These are phyloP conservation scores for Brassica hybrid DNA, from an alignment of 441 rosid species.

Conservation along the genomic window DNA sequence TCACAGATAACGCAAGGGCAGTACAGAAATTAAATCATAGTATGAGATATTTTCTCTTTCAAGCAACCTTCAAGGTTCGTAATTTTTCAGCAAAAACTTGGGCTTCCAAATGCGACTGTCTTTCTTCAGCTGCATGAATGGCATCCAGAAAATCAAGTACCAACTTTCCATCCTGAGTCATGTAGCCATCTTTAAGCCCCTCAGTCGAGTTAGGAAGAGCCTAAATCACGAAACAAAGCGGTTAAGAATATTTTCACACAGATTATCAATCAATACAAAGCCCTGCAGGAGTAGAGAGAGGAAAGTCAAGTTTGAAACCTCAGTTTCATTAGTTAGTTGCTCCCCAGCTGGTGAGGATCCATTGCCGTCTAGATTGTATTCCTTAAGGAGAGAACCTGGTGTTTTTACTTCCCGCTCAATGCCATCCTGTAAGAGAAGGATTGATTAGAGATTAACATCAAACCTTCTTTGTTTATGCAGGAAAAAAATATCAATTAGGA, in stretches of 20 bases:
- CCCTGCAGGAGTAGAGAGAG: slow-evolving; percentile 9
- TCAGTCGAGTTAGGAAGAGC: slow-evolving; percentile 54
- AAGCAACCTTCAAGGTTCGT: slow-evolving; percentile 72
- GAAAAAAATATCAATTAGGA: slow-evolving; percentile 8
- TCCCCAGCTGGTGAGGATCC: slow-evolving; percentile 38
- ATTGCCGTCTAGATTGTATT: slow-evolving; percentile 69
- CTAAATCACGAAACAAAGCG: slow-evolving; percentile 48
- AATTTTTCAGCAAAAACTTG: slow-evolving; percentile 72
- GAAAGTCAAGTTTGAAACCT: slow-evolving; percentile 48
- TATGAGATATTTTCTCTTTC: slow-evolving; percentile 24
- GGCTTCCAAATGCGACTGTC: slow-evolving; percentile 91
- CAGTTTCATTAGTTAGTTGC: slow-evolving; percentile 46
- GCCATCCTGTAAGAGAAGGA: slow-evolving; percentile 52
- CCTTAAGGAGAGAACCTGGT: slow-evolving; percentile 68
- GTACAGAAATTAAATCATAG: background rate
- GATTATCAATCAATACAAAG: slow-evolving; percentile 23
- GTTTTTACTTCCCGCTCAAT: slow-evolving; percentile 40
- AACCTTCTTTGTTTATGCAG: slow-evolving; percentile 6
- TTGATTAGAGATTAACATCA: slow-evolving; percentile 25
- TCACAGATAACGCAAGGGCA: slow-evolving; percentile 5
- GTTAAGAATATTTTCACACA: slow-evolving; percentile 24
- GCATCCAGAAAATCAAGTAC: slow-evolving; percentile 70
- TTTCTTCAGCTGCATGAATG: slow-evolving; percentile 86
- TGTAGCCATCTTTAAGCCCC: slow-evolving; percentile 59
- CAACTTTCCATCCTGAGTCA: slow-evolving; percentile 74